Evolutionary conservation across 331 rosid genomes (phyloP).

Genomic region (Cydonia oblonga): DNA sequence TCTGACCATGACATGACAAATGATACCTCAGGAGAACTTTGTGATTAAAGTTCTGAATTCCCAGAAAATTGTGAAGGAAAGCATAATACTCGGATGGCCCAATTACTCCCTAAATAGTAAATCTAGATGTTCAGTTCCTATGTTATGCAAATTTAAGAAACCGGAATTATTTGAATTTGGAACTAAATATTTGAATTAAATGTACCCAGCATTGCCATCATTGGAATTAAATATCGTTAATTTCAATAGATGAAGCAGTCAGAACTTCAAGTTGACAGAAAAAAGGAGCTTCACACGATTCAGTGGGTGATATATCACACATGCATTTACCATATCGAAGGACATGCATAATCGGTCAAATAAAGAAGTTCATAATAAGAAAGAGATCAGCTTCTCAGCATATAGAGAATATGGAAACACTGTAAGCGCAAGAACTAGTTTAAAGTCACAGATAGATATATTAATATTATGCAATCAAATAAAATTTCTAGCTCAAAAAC

Average conservation of each 20-base stretch:
- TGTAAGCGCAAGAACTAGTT: too few relatives aligned
- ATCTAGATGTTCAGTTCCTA: not conserved
- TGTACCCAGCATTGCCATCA: not conserved
- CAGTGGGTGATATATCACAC: not conserved
- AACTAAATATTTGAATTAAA: not conserved
- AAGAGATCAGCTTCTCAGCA: not conserved
- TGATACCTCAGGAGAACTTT: not conserved
- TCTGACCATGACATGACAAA: not conserved
- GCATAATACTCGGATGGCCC: not conserved
- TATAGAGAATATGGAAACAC: not conserved
- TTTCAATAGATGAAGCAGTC: not conserved
- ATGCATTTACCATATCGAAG: not conserved
- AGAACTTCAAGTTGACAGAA: not conserved
- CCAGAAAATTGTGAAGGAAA: not conserved
- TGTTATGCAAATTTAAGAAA: not conserved
- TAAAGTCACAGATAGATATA: not conserved
- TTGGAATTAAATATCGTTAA: not conserved
- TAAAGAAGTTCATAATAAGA: not conserved
- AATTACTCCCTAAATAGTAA: not conserved
- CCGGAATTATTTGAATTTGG: not conserved
- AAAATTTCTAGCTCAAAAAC: not conserved
- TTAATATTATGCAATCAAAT: not conserved
- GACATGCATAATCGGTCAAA: not conserved
- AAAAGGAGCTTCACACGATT: not conserved
- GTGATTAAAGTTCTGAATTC: not conserved